Evolutionary conservation across 495 filamentous ascomycete species (phyloP), one percentile per base, ranked within the genome.

Genomic region (Podospora conica): DNA sequence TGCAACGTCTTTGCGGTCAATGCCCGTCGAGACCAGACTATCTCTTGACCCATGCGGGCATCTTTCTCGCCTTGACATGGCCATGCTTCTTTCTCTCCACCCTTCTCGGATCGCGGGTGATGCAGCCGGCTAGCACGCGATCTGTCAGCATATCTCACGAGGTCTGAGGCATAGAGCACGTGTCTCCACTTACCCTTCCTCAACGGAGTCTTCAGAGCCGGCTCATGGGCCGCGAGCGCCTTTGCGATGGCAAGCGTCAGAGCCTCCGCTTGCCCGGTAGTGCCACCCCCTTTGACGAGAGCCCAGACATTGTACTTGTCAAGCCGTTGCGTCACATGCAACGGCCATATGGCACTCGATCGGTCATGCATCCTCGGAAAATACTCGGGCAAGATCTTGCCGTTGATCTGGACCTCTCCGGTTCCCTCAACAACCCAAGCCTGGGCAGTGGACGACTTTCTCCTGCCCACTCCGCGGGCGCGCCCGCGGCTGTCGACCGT

Each of bases 61-160:
- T 95, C 85, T 99, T 99, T 79, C 95, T 89, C 54, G 95, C 94
- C 83, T 98, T 98, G 77, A 96, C 76, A 69, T 91, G 89, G 69
- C 95, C 95, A 24, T 92, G 86, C 86, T 99, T 99, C 89, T 99
- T 99, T 72, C 95, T 92, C 81, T 99, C 95, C 66, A 98, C 96
- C 61, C 82, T 87, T 76, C 93, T 90, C 53, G 90, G 85, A 85
- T 99, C 93, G 69, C 96, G 89, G 60, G 93, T 96, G 65, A 98
- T 85, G 74, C 87, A 90, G 63, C 95, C 95, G 74, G 94, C 96
- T 98, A 71, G 70, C 65, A 65, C 60, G 59, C 66, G 21, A 68
- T 65, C 59, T 31, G 65, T 75, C 48, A 75, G 73, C 68, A 67
- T 12, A 54, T 29, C 20, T 48, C 61, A 60, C 55, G 64, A 63